Evolutionary conservation across 2,329 filamentous ascomycete species (phyloP).

Genomic region (Fusarium sp.): DNA sequence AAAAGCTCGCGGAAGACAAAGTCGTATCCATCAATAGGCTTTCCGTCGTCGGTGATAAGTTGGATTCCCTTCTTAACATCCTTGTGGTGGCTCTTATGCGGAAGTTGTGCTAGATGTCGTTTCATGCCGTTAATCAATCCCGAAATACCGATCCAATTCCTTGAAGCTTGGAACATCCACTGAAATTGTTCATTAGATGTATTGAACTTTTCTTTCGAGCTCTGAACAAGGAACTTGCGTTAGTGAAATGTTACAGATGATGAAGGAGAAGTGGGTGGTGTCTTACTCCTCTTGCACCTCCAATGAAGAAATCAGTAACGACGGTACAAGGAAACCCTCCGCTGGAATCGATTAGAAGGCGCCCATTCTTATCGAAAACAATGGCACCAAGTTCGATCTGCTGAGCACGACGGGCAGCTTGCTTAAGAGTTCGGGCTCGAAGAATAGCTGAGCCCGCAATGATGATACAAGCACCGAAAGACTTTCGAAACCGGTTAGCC

Average conservation of each 20-base stretch:
- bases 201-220: slow-evolving; percentile 77
- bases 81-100: slow-evolving; percentile 42
- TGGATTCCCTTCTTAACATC: slow-evolving; percentile 49
- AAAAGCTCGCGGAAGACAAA: slow-evolving; percentile 85
- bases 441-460: slow-evolving; percentile 69
- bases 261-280: rapidly evolving
- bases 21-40: slow-evolving; percentile 76
- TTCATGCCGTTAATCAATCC: slow-evolving; percentile 79
- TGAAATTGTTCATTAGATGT: slow-evolving; percentile 82
- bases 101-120: slow-evolving; percentile 69
- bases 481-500: slow-evolving; percentile 55
- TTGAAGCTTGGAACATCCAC: slow-evolving; percentile 86
- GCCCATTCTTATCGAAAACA: slow-evolving; percentile 75
- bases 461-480: slow-evolving; percentile 69
- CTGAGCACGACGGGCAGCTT: slow-evolving; percentile 69
- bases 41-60: slow-evolving; percentile 64
- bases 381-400: slow-evolving; percentile 70
- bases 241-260: not conserved
- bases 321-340: slow-evolving; percentile 78
- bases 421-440: slow-evolving; percentile 63
- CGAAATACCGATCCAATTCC: slow-evolving; percentile 78
- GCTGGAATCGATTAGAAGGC: slow-evolving; percentile 76
- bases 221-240: slow-evolving; percentile 28
- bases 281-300: slow-evolving; percentile 68
- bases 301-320: slow-evolving; percentile 81